Percentiles rank a stretch among this genome's conserved stretches.
Evolutionary conservation across 495 filamentous ascomycete species (phyloP).

Genomic region (Patellaria atrata): DNA sequence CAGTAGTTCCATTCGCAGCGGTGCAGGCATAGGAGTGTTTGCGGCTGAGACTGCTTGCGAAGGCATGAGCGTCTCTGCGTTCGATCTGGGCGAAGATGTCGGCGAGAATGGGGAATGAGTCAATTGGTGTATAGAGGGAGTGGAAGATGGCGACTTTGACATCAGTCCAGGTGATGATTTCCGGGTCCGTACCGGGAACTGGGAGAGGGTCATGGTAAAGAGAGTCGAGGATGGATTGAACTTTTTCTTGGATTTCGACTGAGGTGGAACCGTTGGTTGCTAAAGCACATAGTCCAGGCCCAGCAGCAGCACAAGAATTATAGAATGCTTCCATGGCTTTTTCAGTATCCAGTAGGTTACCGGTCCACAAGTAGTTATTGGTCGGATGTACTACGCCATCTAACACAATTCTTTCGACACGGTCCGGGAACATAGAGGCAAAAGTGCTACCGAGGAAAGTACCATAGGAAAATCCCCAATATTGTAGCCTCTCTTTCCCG

Average conservation of each 20-base stretch:
- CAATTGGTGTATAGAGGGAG: conserved; percentile 45
- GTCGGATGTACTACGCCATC: conserved; percentile 38
- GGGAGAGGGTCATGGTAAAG: conserved; percentile 37
- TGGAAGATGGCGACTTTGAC: conserved; percentile 27
- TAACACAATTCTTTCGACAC: conserved; percentile 34
- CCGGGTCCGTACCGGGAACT: conserved; percentile 23
- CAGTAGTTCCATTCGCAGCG: too few relatives aligned
- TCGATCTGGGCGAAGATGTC: conserved; percentile 38
- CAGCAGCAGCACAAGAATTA: conserved; percentile 36
- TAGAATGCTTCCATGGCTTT: conserved; percentile 41
- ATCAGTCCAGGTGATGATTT: conserved; percentile 25
- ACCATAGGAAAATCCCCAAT: conserved; percentile 25
- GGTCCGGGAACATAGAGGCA: conserved; percentile 39
- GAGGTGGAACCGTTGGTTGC: conserved; percentile 28
- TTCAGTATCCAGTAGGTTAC: conserved; percentile 25
- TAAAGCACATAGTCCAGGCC: conserved; percentile 34
- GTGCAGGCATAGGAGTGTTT: conserved; percentile 18
- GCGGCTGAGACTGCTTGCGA: conserved; percentile 30
- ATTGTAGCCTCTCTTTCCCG: conserved; percentile 19
- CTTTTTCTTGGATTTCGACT: conserved; percentile 27
- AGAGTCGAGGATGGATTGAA: conserved; percentile 28
- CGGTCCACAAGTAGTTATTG: conserved; percentile 26
- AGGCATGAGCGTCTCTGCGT: conserved; percentile 35
- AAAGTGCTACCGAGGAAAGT: conserved; percentile 30
- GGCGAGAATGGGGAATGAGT: conserved; percentile 42